Percentiles rank a stretch among this genome's conserved stretches.
phyloP scores from a whole-genome alignment of 2,329 filamentous ascomycete species.

The Fusarium subtropicale region DNA sequence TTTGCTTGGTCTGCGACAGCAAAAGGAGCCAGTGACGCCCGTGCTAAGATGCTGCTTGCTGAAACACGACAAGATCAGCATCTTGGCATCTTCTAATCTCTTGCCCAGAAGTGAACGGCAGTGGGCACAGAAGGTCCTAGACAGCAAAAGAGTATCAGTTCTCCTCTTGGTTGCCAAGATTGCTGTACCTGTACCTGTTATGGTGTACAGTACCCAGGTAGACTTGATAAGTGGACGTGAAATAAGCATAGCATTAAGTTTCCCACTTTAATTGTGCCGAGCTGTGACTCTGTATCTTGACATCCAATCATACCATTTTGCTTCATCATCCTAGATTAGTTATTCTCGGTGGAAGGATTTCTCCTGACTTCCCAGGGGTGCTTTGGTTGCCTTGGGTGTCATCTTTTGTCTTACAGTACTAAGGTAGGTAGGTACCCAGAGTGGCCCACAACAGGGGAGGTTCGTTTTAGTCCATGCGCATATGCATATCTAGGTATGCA shows the following conservation, averaged over 20 bases:
- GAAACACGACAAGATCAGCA: conserved; percentile 38
- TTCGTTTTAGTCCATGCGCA: neutral
- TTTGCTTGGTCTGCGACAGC: neutral
- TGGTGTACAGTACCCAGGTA: neutral
- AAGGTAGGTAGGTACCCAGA: neutral
- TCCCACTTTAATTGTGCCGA: conserved; percentile 21
- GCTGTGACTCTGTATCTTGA: conserved; percentile 18
- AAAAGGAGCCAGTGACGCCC: neutral
- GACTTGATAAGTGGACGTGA: conserved; percentile 11
- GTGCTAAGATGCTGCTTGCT: conserved; percentile 14
- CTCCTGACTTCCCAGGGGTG: neutral
- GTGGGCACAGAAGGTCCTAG: neutral
- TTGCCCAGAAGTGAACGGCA: neutral
- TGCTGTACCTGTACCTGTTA: neutral
- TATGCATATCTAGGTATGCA: conserved; percentile 2
- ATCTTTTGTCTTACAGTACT: neutral
- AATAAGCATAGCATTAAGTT: conserved; percentile 28
- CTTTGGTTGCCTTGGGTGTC: neutral
- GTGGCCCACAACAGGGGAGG: neutral
- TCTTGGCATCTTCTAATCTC: conserved; percentile 27
- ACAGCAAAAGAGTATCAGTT: neutral
- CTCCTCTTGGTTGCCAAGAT: conserved; percentile 12
- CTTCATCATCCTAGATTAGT: neutral
- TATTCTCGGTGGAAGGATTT: neutral
- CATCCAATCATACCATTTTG: neutral